phyloP scores from a whole-genome alignment of 768 basidiomycete genomes.

The Dacryopinax primogenitus region DNA sequence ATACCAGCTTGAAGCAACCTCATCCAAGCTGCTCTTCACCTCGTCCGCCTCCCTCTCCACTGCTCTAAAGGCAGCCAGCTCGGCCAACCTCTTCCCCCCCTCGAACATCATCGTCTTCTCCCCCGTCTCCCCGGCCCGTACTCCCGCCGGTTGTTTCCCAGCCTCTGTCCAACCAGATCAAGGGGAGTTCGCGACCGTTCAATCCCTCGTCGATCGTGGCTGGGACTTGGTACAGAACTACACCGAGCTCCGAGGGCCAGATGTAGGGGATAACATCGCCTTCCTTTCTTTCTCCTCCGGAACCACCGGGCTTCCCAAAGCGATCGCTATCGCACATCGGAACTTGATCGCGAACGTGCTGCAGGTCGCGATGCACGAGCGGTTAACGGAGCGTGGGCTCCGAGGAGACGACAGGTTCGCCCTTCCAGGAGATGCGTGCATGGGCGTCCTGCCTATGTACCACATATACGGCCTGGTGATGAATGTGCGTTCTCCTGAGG shows the following conservation, averaged over 20 bases:
- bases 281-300: conserved; percentile 63
- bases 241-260: neutral
- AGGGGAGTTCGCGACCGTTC: neutral
- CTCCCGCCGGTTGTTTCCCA: neutral
- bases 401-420: conserved; percentile 31
- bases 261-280: conserved; percentile 30
- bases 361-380: conserved; percentile 43
- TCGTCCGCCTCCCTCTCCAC: conserved; percentile 10
- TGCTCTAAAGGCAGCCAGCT: conserved; percentile 18
- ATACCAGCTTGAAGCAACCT: conserved; percentile 15
- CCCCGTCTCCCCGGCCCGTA: conserved; percentile 26
- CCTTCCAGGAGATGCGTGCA: conserved; percentile 40
- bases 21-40: conserved; percentile 16
- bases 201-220: neutral
- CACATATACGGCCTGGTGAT: conserved; percentile 21
- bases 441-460: conserved; percentile 18
- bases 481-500: conserved; percentile 4
- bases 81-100: conserved; percentile 15
- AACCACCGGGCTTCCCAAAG: conserved; percentile 55
- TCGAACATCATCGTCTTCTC: conserved; percentile 8
- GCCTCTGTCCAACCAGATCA: neutral
- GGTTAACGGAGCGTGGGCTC: conserved; percentile 33
- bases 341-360: conserved; percentile 50
- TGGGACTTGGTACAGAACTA: neutral
- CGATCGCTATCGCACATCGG: conserved; percentile 49